Conservation (phyloP, 2,329 filamentous ascomycete species). For the Cladobotryum mycophilum region DNA sequence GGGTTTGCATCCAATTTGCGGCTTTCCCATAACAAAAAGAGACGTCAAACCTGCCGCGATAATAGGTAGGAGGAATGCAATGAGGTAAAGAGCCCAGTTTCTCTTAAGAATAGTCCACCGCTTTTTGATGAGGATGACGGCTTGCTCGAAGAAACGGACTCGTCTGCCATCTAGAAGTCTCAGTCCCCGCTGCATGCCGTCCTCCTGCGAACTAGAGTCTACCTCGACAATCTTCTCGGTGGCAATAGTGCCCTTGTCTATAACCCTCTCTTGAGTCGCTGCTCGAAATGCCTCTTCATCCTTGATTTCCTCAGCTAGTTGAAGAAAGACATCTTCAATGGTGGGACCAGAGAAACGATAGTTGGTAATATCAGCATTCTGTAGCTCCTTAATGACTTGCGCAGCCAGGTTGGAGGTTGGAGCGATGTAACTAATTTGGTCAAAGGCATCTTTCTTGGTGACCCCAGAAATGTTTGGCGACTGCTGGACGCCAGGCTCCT, state of each 20-base stretch:
- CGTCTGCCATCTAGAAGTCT: constrained; percentile 61
- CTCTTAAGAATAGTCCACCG: constrained; percentile 68
- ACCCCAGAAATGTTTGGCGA: constrained; percentile 50
- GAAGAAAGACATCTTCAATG: constrained; percentile 87
- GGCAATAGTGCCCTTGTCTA: constrained; percentile 11
- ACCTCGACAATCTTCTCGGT: constrained; percentile 4
- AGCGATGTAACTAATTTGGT: constrained; percentile 68
- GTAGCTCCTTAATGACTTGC: constrained; percentile 61
- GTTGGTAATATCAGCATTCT: constrained; percentile 60
- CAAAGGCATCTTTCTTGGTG: constrained; percentile 54
- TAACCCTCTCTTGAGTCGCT: constrained; percentile 15
- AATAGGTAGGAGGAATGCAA: constrained; percentile 71
- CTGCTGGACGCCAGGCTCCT: constrained; percentile 43
- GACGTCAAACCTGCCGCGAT: constrained; percentile 73
- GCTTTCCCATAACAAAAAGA: constrained; percentile 60
- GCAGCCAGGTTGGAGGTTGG: constrained; percentile 65
- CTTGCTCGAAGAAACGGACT: constrained; percentile 65
- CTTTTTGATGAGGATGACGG: constrained; percentile 69
- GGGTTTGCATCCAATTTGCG: constrained; percentile 46
- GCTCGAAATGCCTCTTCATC: constrained; percentile 37
- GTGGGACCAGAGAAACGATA: constrained; percentile 85
- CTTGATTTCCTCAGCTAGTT: constrained; percentile 73
- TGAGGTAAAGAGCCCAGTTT: constrained; percentile 70
- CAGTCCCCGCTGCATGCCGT: constrained; percentile 30
- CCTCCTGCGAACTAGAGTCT: constrained; percentile 17